These are phyloP conservation scores for Monilinia polystroma DNA, from an alignment of 2,329 filamentous ascomycete genomes.

Conservation along the genomic window DNA sequence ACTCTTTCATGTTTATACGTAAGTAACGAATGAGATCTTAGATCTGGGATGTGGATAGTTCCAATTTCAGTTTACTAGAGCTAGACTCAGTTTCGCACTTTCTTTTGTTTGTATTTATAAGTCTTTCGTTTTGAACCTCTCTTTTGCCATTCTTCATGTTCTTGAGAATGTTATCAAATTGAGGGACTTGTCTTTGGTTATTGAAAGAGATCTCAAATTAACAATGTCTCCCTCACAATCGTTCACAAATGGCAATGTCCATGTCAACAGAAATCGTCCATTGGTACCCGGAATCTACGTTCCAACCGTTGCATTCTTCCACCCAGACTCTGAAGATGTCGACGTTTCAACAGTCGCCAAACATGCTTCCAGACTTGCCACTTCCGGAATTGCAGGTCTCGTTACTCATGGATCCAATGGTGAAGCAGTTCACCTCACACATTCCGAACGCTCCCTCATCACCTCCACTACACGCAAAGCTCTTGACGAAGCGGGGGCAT, in stretches of 20 bases:
- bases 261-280: slow-evolving; percentile 19
- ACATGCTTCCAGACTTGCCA: slow-evolving; percentile 53
- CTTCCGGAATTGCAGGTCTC: slow-evolving; percentile 35
- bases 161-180: background rate
- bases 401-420: slow-evolving; percentile 49
- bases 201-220: background rate
- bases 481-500: slow-evolving; percentile 34
- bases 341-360: slow-evolving; percentile 21
- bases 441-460: slow-evolving; percentile 44
- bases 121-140: background rate
- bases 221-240: slow-evolving; percentile 12
- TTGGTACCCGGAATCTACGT: slow-evolving; percentile 47
- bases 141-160: background rate
- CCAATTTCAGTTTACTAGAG: background rate
- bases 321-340: slow-evolving; percentile 26
- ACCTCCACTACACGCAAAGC: slow-evolving; percentile 43
- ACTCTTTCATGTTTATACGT: background rate
- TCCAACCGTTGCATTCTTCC: slow-evolving; percentile 50
- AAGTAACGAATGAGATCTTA: background rate
- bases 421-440: slow-evolving; percentile 45
- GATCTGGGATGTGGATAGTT: slow-evolving; percentile 12
- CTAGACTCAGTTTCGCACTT: background rate
- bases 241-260: background rate
- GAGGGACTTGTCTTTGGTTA: background rate
- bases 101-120: background rate